Conservation (phyloP, 768 basidiomycete species). For the Tephrocybe sp. region DNA sequence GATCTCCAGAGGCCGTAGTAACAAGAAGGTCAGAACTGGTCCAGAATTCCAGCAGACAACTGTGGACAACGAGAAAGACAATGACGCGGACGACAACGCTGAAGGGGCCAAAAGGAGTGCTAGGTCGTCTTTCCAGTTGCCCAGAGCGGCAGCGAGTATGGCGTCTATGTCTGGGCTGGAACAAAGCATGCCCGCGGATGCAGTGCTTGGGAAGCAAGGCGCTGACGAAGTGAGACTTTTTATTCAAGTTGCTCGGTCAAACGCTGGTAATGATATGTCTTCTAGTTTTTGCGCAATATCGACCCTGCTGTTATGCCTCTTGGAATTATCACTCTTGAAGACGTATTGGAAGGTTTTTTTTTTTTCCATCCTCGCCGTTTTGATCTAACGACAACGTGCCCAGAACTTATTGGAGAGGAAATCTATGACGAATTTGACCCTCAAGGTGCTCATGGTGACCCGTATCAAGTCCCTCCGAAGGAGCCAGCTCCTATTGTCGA, state of each 20-base stretch:
- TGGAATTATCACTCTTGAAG: slow-evolving; percentile 92
- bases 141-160: slow-evolving; percentile 40
- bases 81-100: slow-evolving; percentile 11
- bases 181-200: slow-evolving; percentile 89
- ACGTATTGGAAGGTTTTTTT: slow-evolving; percentile 78
- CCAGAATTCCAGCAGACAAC: not conserved
- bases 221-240: slow-evolving; percentile 63
- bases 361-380: not conserved
- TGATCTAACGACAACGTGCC: not conserved
- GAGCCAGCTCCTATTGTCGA: slow-evolving; percentile 15
- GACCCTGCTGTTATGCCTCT: slow-evolving; percentile 83
- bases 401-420: slow-evolving; percentile 90
- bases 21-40: no score
- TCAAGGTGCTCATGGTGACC: slow-evolving; percentile 66
- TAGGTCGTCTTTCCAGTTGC: slow-evolving; percentile 39
- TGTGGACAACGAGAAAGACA: slow-evolving; percentile 5
- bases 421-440: slow-evolving; percentile 91
- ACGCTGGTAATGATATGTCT: not conserved
- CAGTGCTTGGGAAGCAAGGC: slow-evolving; percentile 71
- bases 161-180: slow-evolving; percentile 54
- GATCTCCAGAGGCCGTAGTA: not conserved
- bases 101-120: slow-evolving; percentile 27
- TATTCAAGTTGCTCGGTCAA: slow-evolving; percentile 1
- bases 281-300: slow-evolving; percentile 77
- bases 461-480: slow-evolving; percentile 32